Percentiles rank a stretch among this genome's conserved stretches.
phyloP scores from a whole-genome alignment of 345 rosid species.

The Microcos paniculata region DNA sequence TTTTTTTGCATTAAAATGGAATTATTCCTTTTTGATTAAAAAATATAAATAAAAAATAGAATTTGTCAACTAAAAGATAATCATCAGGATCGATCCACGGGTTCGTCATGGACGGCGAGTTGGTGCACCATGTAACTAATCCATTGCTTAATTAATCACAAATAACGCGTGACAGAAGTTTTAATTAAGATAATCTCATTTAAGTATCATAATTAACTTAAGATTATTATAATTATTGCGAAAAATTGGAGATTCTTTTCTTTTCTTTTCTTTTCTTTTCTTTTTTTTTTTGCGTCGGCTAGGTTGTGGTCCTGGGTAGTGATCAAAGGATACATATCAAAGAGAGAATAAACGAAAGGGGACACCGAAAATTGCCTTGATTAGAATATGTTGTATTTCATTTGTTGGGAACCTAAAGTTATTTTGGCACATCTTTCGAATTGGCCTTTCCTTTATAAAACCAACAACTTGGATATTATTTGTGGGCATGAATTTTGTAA shows the following conservation, averaged over 20 bases:
- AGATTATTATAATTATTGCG: too few relatives aligned
- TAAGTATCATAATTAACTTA: too few relatives aligned
- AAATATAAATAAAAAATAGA: too few relatives aligned
- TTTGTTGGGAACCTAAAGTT: neutral
- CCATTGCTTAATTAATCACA: neutral
- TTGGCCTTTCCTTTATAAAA: neutral
- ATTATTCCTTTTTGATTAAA: neutral
- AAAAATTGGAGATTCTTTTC: slow-evolving; percentile 2
- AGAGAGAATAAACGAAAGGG: neutral
- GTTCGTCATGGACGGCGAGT: neutral
- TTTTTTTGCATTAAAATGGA: neutral
- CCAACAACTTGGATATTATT: slow-evolving; percentile 2
- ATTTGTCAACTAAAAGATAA: neutral
- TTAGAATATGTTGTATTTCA: neutral
- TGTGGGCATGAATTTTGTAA: neutral
- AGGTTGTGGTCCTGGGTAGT: slow-evolving; percentile 8
- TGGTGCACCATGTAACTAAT: neutral
- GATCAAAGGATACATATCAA: neutral
- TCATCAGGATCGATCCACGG: neutral
- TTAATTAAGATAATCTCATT: neutral
- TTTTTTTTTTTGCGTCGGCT: neutral
- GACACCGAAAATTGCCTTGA: neutral
- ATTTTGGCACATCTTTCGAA: slow-evolving; percentile 3
- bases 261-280: neutral
- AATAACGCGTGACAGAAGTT: too few relatives aligned